Evolutionary conservation across 352 stramenopile genomes (phyloP).

Genomic region (Pythium insidiosum): DNA sequence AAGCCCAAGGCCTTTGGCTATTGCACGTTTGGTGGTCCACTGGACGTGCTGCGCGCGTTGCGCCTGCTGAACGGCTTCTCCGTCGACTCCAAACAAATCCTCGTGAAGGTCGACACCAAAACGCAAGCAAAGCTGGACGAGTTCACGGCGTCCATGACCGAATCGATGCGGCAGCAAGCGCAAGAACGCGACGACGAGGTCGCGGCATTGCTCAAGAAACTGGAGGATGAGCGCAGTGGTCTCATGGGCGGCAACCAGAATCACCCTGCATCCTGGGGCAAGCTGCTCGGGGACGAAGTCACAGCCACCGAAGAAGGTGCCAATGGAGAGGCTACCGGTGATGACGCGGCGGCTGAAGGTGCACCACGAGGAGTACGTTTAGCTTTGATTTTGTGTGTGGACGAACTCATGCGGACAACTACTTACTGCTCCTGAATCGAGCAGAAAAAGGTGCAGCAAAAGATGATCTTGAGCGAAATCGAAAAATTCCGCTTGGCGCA

Average conservation of each 20-base stretch:
- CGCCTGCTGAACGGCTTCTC: constrained; percentile 34
- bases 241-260: constrained; percentile 27
- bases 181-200: constrained; percentile 17
- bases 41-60: constrained; percentile 34
- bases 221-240: constrained; percentile 25
- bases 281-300: constrained; percentile 11
- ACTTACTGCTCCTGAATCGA: not conserved
- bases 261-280: constrained; percentile 21
- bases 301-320: not conserved
- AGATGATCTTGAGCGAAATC: constrained; percentile 36
- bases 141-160: constrained; percentile 16
- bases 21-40: constrained; percentile 22
- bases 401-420: not conserved
- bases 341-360: constrained; percentile 1
- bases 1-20: constrained; percentile 42
- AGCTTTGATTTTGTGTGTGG: no score
- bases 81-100: constrained; percentile 31
- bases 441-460: constrained; percentile 21
- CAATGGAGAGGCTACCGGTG: not conserved
- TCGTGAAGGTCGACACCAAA: constrained; percentile 32
- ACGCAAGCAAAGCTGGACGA: constrained; percentile 25
- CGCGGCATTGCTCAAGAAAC: constrained; percentile 11
- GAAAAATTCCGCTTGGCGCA: constrained; percentile 37
- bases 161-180: constrained; percentile 16
- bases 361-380: constrained; percentile 9